Evolutionary conservation across 2,329 filamentous ascomycete species (phyloP), one percentile per base, ranked within the genome.

Genomic region (Microsporum ferrugineum): DNA sequence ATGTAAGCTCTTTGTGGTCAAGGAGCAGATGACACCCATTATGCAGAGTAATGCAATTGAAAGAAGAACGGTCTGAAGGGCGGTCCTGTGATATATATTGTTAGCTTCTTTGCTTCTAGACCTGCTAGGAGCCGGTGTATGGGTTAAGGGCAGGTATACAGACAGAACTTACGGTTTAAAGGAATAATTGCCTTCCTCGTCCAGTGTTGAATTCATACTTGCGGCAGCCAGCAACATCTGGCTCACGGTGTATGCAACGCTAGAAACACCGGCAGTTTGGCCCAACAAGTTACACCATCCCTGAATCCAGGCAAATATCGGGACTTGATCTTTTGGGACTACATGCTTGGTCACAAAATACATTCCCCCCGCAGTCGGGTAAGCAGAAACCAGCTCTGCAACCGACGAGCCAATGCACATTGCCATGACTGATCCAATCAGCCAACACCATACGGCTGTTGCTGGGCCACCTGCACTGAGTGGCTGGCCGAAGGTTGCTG

Each of bases 231-330:
- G 72, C 41, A 86, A 76, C 82, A 86, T 85, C 68, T 86, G 84
- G 17, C 81, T 80, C 56, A 86, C 80, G 0, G 82, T 84, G 62
- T 85, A 86, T 17, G 80, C 82, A 51, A 86, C 77, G 68, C 82
- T 84, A 7, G 82, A 82, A 10, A 85, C 82, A 41, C 83, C 83
- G 10, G 82, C 81, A 5, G 82, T 84, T 70, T 87, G 84, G 5
- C 84, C 84, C 0, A 86, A 76, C 36, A 86, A 79, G 65, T 86
- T 87, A 68, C 82, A 84, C 84, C 83, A 86, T n/a, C 84, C 84
- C 60, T 85, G 83, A 49, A 85, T 75, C 84, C 84, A 86, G 0
- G 82, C 80, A 77, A 83, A 85, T 10, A 84, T 78, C 1, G 84
- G 80, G 34, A 85, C 82, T 68, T 84, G 79, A 60, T 83, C 77